Base-by-base conservation (phyloP, 2,329 filamentous ascomycete species). In the Chrysoporthe puriensis region DNA sequence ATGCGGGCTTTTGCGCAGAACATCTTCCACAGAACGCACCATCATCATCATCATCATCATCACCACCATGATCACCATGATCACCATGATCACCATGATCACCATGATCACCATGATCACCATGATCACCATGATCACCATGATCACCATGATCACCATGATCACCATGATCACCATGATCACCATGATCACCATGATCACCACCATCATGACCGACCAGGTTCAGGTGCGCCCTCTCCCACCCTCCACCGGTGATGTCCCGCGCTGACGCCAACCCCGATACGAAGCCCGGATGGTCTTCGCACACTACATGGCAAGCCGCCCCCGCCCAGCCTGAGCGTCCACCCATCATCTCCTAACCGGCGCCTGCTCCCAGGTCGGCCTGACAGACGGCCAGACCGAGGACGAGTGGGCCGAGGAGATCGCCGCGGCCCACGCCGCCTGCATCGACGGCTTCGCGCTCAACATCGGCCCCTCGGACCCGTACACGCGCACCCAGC, bases 371-470 rank as follows among this genome's bases (percentile, higher is more conserved):
- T 52, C 1, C 34, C 36, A 76, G 75, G 74, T 78, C 63, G 78
- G 78, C 63, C 71, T 79, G 48, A 76, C 77, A 14, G 70, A 73
- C 64, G 72, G 70, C 40, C 77, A 79, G 66, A 66, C 71, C 0
- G 63, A 65, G 16, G 68, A 73, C 36, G 74, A 77, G 65, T 79
- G 78, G 78, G 52, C 65, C 60, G 72, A 73, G 16, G 78, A 81
- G 65, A 76, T 80, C 62, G 60, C 60, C n/a, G 70, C 74, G 14
- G 79, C 79, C 18, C 71, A 78, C 64, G 69, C 75, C 16, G 77
- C 78, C 2, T 79, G 79, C 43, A 79, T 80, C 65, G 78, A 81
- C 69, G 79, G 77, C 32, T 81, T 81, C 70, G 79, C 79, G n/a
- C 76, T 81, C 58, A 81, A 81, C 71, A 76, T 80, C 34, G 79